Evolutionary conservation across 2,329 filamentous ascomycete species (phyloP), one percentile per base, ranked within the genome.

Genomic region (Colletotrichum echinochloae): DNA sequence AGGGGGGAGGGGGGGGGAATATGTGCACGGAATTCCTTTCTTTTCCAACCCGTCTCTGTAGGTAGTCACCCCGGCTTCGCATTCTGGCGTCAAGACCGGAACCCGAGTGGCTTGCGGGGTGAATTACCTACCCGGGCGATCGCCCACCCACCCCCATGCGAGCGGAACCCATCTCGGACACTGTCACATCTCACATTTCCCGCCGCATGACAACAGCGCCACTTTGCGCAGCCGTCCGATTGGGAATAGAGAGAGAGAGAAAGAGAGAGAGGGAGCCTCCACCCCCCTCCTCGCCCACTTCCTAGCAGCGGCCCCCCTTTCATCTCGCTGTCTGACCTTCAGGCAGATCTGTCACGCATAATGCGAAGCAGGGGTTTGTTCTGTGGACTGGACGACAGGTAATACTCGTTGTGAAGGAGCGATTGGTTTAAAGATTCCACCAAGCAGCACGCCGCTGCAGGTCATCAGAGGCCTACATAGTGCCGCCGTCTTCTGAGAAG

Each of bases 91-190:
- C n/a, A 39, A 57, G 62, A 37, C 33, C 30, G 30, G n/a, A 18
- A 51, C 14, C 14, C 6, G 44, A 30, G 18, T n/a, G 60, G 28
- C 41, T 64, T 56, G 63, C 46, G 64, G 64, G 67, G 64, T 67
- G 59, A 57, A 55, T 60, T 70, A 56, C 67, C 63, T 70, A 56
- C 67, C 63, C 63, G 67, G 57, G 26, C 51, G 67, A 70, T 70
- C 67, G 64, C 16, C 54, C n/a, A 44, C 49, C 51, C 64, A 44
- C 49, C 51, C 64, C 67, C 63, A 67, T 62, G 62, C 57, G 67
- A 44, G 64, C 57, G 67, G 57, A 67, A 66, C 66, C 55, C 57
- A 62, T 66, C 51, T 49, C 51, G 49, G 35, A 51, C 51, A 46
- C 37, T 52, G 46, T 67, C 67, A 70, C 28, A 67, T 67, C 51